phyloP scores from a whole-genome alignment of 805 yeast species.

The Huiozyma naganishii region DNA sequence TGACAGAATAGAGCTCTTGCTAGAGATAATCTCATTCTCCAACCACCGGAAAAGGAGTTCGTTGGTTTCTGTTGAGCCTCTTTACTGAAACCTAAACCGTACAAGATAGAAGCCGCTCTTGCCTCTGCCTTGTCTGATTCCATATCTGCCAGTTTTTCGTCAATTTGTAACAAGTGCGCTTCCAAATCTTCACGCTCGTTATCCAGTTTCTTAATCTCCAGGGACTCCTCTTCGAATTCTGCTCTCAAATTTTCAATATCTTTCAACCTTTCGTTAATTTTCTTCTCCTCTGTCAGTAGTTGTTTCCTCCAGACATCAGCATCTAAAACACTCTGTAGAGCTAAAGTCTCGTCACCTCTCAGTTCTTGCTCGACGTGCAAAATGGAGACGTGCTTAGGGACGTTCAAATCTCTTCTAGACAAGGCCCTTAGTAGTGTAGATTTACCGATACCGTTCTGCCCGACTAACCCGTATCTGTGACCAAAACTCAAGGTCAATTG shows the following conservation, averaged over 20 bases:
- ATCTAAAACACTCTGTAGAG: constrained; percentile 91
- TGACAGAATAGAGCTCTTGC: constrained; percentile 97
- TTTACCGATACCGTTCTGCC: constrained; percentile 99
- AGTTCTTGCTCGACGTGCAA: constrained; percentile 97
- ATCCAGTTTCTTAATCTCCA: constrained; percentile 70
- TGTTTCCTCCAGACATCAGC: constrained; percentile 99
- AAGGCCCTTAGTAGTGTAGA: constrained; percentile 86
- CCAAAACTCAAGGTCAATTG: constrained; percentile 82
- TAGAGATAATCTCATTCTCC: constrained; percentile 98
- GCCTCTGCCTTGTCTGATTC: constrained; percentile 97
- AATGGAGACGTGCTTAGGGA: constrained; percentile 92
- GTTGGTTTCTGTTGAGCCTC: constrained; percentile 79
- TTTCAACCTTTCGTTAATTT: constrained; percentile 59
- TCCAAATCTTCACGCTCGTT: constrained; percentile 85
- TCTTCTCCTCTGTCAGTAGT: constrained; percentile 62
- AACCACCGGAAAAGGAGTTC: constrained; percentile 96
- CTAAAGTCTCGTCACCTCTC: constrained; percentile 83
- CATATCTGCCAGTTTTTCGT: constrained; percentile 78
- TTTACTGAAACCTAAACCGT: constrained; percentile 85
- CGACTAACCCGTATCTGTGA: constrained; percentile 92
- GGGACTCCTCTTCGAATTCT: constrained; percentile 66
- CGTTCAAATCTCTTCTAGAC: constrained; percentile 84
- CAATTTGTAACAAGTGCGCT: constrained; percentile 63
- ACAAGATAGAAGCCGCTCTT: constrained; percentile 87
- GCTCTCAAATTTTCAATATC: constrained; percentile 62